Evolutionary conservation across 2,329 filamentous ascomycete species (phyloP).

Genomic region (Hirsutella minnesotensis): DNA sequence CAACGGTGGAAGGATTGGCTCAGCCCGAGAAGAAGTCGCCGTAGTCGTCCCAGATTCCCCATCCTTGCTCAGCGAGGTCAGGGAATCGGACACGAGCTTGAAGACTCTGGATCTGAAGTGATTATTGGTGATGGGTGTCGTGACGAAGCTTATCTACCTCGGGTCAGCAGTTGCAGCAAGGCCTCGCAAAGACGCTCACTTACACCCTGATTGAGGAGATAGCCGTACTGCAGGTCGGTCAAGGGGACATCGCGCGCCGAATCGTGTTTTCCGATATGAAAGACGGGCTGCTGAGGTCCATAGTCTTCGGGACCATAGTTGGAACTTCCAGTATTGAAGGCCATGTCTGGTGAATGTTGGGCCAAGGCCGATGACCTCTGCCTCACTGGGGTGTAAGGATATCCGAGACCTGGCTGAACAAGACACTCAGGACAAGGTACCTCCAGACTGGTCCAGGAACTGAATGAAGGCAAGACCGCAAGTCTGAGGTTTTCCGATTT

Average conservation of each 20-base stretch:
- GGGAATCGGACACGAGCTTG: constrained; percentile 45
- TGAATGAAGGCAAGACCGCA: too few relatives aligned
- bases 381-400: not conserved
- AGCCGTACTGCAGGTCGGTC: constrained; percentile 50
- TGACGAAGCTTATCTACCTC: constrained; percentile 63
- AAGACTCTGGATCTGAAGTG: constrained; percentile 61
- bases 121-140: constrained; percentile 63
- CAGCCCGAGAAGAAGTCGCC: constrained; percentile 34
- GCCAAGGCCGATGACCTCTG: not conserved
- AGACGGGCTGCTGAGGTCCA: constrained; percentile 27
- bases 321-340: constrained; percentile 7
- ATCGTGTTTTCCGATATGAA: constrained; percentile 68
- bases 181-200: constrained; percentile 18
- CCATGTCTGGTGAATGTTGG: constrained; percentile 8
- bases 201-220: constrained; percentile 59
- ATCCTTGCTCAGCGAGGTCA: constrained; percentile 30
- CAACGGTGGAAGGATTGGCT: constrained; percentile 54
- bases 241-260: constrained; percentile 48
- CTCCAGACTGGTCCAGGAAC: too few relatives aligned
- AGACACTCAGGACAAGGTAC: too few relatives aligned
- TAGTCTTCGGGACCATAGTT: constrained; percentile 14
- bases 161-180: not conserved
- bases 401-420: too few relatives aligned
- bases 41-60: constrained; percentile 25
- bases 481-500: too few relatives aligned